Base-by-base conservation (phyloP, 208 protist species). In the Endotrypanum monterogeii region DNA sequence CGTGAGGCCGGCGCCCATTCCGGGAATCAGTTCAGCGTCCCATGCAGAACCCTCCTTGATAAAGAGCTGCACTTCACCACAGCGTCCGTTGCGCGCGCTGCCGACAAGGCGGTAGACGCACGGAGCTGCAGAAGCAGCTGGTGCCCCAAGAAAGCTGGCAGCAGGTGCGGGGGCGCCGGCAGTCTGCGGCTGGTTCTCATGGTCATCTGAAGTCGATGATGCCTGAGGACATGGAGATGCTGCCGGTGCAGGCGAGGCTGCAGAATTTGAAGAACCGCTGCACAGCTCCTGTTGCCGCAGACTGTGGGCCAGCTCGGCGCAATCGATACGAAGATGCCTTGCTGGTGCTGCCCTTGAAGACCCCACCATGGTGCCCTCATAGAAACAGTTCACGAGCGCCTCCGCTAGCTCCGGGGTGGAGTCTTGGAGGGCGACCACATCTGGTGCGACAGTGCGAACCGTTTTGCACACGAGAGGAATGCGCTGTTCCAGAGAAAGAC, bases 341-440 rank as follows among this genome's bases (percentile, higher is more conserved):
- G 6, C 61, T 54, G 50, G 54, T 37, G n/a, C 35, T 50, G 20
- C 32, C 18, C 23, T 28, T 9, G n/a, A n/a, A 12, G 37, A 67
- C 20, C 37, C 58, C 16, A 50, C 56, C 32, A 91, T 28, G 52
- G 60, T 56, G 18, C 37, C 46, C 60, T 65, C 60, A 32, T 41
- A n/a, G 14, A 37, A 50, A 18, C 20, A 60, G 37, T 37, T 55
- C 8, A 46, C 56, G 46, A 93, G 79, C n/a, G 85, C 83, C 25
- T 71, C 76, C 1, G 85, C 84, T 1, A 95, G 65, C 37, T 81
- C 83, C 11, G 80, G 67, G 18, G 82, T 83, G 30, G 89, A 94
- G 82, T 93, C 87, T 79, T 96, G 91, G 56, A 96, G 76, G 3
- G 89, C 87, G n/a, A 96, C 91, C 25, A 96, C 80, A 58, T 96